Evolutionary conservation across 805 yeast species (phyloP), one percentile per base, ranked within the genome.

Genomic region (Metschnikowia cerradonensis): DNA sequence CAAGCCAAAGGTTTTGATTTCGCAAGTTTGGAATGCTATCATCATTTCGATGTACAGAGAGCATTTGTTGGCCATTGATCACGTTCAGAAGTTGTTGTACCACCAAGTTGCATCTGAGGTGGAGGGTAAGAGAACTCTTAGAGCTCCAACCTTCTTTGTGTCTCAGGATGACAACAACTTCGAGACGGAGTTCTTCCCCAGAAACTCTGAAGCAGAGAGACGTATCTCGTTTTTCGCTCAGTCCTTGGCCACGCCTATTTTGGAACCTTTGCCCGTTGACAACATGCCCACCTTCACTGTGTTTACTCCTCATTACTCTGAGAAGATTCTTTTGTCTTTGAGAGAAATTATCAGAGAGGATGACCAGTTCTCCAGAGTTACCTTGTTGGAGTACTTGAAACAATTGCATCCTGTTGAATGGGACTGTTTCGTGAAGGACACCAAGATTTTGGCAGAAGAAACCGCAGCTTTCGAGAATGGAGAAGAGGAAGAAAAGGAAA

Each of bases 41-140:
- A 95, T 94, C 59, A 94, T 94, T 63, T 92, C 99, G 52, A 94
- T 94, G 99, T 95, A 94, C 84, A 90, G 99, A 79, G 99, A 94
- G 76, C 99, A 94, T 72, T 78, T 94, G 71, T 76, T 94, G 61
- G 98, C 99, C 30, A 92, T 95, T 71, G 99, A 94, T 71, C 99
- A 94, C 69, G 99, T 94, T 57, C 99, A 94, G 76, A 92, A 89
- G 76, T 81, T 94, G 71, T 81, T 94, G 60, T 94, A 94, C 73
- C 99, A 94, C 71, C 99, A 94, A 79, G 98, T 94, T 65, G 98
- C 99, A 50, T 86, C 96, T 55, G 98, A 94, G 75, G 81, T 91
- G 68, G 98, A 94, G 75, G 99, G 99, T 55, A 91, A 92, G 79
- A 86, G 99, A 75, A 91, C 98, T 59, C 80, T 94, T 67, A 87